A percentile compares a stretch with the other conserved stretches of the same genome.
phyloP scores from a whole-genome alignment of 345 rosid genomes.

The rapeseed (Brassica napus) region DNA sequence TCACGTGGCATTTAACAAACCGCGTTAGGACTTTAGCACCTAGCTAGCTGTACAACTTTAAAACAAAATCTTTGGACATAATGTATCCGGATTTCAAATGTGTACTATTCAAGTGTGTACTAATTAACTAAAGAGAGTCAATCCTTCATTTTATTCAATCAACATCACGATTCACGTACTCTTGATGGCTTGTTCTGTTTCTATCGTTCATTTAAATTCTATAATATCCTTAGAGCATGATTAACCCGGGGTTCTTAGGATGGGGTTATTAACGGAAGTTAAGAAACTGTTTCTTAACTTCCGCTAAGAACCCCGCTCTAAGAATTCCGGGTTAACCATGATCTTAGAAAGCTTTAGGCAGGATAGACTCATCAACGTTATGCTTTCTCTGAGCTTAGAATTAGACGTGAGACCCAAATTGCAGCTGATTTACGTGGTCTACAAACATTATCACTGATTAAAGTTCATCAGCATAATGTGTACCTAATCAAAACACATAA shows the following conservation, averaged over 20 bases:
- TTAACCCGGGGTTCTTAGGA: no score
- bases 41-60: constrained; percentile 23
- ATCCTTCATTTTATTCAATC: constrained; percentile 12
- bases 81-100: neutral
- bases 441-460: neutral
- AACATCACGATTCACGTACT: neutral
- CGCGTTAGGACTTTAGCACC: neutral
- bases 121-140: neutral
- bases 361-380: neutral
- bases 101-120: neutral
- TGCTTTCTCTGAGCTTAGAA: neutral
- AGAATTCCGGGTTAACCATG: no score
- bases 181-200: neutral
- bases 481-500: no score
- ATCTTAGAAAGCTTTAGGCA: neutral
- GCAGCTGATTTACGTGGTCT: constrained; percentile 1
- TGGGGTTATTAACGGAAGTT: no score
- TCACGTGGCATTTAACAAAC: constrained; percentile 25
- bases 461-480: neutral
- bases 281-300: no score
- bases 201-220: neutral
- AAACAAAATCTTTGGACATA: constrained; percentile 2
- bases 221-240: neutral
- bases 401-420: constrained; percentile 17
- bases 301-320: no score